These are phyloP conservation scores for Allodekkera sacchari DNA, from an alignment of 805 yeast species.

Conservation along the genomic window DNA sequence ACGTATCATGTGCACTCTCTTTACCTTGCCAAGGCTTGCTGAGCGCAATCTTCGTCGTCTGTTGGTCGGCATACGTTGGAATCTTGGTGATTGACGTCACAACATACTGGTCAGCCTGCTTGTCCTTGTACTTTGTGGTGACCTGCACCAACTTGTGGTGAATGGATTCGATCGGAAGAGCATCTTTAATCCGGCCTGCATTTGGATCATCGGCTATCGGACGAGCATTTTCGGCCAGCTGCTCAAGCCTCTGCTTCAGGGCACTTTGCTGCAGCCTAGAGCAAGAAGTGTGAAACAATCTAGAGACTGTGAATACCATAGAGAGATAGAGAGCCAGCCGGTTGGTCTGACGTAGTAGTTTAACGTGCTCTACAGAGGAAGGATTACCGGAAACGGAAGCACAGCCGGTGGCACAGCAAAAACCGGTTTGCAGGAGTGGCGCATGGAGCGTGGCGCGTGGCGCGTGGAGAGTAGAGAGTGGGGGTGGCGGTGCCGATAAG, in stretches of 20 bases:
- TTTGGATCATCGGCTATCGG: constrained; percentile 26
- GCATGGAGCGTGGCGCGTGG: too few species aligned
- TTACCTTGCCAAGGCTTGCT: constrained; percentile 53
- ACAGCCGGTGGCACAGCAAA: too few species aligned
- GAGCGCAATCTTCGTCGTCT: constrained; percentile 39
- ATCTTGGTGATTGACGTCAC: constrained; percentile 33
- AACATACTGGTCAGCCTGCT: constrained; percentile 31
- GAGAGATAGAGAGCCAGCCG: neutral
- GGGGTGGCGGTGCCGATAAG: too few species aligned
- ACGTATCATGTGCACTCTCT: constrained; percentile 38
- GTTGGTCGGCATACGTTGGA: constrained; percentile 37
- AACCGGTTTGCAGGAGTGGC: too few species aligned
- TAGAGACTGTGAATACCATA: too few species aligned
- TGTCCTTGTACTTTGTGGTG: constrained; percentile 20
- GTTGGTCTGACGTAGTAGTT: too few species aligned
- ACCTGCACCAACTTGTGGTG: constrained; percentile 19
- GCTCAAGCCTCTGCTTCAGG: constrained; percentile 30
- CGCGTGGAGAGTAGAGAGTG: too few species aligned
- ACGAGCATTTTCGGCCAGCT: constrained; percentile 34
- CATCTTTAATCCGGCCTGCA: constrained; percentile 24
- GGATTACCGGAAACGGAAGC: too few species aligned
- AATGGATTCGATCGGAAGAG: constrained; percentile 14
- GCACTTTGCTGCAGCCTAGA: too few species aligned
- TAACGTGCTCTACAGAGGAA: too few species aligned
- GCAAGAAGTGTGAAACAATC: too few species aligned